Evolutionary conservation across 2,329 filamentous ascomycete genomes (phyloP).

Genomic region (Ophiostoma sp.): DNA sequence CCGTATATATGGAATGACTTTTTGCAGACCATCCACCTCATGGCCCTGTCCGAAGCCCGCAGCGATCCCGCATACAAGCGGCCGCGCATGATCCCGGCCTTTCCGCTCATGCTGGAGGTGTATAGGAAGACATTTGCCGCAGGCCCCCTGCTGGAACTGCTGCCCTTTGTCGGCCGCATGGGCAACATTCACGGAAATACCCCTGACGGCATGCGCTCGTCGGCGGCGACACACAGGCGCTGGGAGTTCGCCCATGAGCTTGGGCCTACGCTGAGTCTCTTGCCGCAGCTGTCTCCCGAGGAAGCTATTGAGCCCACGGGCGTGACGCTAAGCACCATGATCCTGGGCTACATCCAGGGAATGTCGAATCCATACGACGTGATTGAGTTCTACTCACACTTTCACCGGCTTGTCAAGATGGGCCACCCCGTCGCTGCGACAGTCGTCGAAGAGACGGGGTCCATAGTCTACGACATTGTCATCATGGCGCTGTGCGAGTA

Average conservation of each 20-base stretch:
- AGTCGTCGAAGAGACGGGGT: conserved; percentile 38
- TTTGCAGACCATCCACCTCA: conserved; percentile 47
- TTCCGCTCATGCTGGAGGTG: conserved; percentile 45
- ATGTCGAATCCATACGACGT: conserved; percentile 39
- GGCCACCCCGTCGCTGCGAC: conserved; percentile 38
- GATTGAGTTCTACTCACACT: conserved; percentile 44
- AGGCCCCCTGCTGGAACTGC: conserved; percentile 41
- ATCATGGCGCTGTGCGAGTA: conserved; percentile 45
- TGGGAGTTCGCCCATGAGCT: conserved; percentile 27
- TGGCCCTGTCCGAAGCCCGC: conserved; percentile 40
- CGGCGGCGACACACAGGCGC: background rate
- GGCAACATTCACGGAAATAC: background rate
- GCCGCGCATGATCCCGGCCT: conserved; percentile 37
- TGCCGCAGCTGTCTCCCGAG: conserved; percentile 25
- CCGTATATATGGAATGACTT: conserved; percentile 47
- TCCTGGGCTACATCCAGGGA: conserved; percentile 43
- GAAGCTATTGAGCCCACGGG: conserved; percentile 35
- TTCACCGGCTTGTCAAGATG: conserved; percentile 40
- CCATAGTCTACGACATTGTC: conserved; percentile 47
- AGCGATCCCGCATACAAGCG: conserved; percentile 29
- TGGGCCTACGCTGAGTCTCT: conserved; percentile 21
- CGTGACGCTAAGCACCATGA: conserved; percentile 44
- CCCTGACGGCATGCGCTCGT: background rate
- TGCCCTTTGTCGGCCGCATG: conserved; percentile 25
- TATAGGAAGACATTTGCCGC: conserved; percentile 47